These are phyloP conservation scores for Priceomyces haplophilus DNA, from an alignment of 805 yeast species.

Conservation along the genomic window DNA sequence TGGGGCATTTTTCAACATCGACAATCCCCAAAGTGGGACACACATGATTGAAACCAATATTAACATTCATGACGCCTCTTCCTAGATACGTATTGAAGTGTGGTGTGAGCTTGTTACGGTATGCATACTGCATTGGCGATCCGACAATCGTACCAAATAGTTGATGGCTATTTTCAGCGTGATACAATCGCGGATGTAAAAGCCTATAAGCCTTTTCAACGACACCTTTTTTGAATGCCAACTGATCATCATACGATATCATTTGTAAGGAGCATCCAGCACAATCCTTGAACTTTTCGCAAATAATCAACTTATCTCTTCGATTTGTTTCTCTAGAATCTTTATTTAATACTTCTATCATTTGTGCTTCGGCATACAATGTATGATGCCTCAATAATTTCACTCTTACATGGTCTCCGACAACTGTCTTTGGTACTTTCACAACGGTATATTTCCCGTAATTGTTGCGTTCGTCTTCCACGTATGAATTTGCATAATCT, in stretches of 20 bases:
- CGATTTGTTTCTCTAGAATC: conserved; percentile 14
- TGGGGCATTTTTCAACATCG: conserved; percentile 36
- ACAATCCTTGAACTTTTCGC: conserved; percentile 36
- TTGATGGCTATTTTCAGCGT: conserved; percentile 4
- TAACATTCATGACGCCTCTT: conserved; percentile 5
- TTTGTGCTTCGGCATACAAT: conserved; percentile 28
- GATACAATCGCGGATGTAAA: conserved; percentile 28
- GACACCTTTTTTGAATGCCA: conserved; percentile 26
- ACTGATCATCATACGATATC: conserved; percentile 38
- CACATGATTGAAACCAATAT: conserved; percentile 32
- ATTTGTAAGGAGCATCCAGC: conserved; percentile 44
- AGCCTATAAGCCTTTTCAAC: conserved; percentile 33
- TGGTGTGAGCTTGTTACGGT: conserved; percentile 42
- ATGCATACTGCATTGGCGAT: conserved; percentile 37
- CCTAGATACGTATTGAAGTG: conserved; percentile 24
- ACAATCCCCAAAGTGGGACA: conserved; percentile 21
- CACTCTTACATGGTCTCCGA: conserved; percentile 36
- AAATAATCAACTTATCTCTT: conserved; percentile 25
- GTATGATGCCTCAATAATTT: conserved; percentile 28
- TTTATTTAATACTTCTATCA: conserved; percentile 16
- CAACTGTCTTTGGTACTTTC: conserved; percentile 36
- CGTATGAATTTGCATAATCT: conserved; percentile 14
- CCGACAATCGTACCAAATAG: conserved; percentile 26
- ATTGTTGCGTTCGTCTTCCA: conserved; percentile 12
- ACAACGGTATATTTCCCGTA: conserved; percentile 21